Percentiles rank a stretch among this genome's conserved stretches.
These are phyloP conservation scores for Scutellaria barbata DNA, from an alignment of 257 asterid species.

Conservation along the genomic window DNA sequence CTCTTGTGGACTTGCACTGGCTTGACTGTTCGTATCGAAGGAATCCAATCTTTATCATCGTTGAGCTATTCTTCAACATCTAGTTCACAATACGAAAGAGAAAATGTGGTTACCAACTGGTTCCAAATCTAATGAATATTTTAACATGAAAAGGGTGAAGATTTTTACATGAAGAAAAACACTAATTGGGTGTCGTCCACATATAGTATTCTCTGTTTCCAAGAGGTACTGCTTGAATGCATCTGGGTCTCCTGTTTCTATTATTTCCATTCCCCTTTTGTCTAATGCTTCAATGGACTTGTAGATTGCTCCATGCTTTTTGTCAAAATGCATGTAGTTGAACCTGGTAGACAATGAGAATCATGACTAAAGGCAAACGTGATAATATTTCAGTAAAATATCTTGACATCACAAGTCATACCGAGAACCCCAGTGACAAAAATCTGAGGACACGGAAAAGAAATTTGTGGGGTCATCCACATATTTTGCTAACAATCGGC, in stretches of 20 bases:
- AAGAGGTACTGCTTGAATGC: constrained; percentile 77
- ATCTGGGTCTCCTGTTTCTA: constrained; percentile 91
- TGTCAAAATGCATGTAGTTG: constrained; percentile 75
- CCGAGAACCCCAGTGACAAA: constrained; percentile 99
- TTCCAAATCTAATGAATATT: not conserved
- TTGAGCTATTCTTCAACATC: constrained; percentile 80
- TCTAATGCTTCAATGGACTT: constrained; percentile 92
- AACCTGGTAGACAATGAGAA: constrained; percentile 52
- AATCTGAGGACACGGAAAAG: constrained; percentile 95
- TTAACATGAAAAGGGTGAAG: constrained; percentile 29
- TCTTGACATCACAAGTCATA: constrained; percentile 33
- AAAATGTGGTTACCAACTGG: constrained; percentile 25
- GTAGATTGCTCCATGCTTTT: constrained; percentile 83
- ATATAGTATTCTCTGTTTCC: constrained; percentile 93
- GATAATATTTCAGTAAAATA: constrained; percentile 8
- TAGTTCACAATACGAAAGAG: constrained; percentile 37
- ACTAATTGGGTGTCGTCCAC: constrained; percentile 96
- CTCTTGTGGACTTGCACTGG: constrained; percentile 82
- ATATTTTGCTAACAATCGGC: constrained; percentile 79
- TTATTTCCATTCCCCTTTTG: constrained; percentile 86
- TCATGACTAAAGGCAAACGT: not conserved
- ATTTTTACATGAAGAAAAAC: constrained; percentile 88
- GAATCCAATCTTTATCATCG: constrained; percentile 72
- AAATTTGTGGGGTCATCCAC: constrained; percentile 90
- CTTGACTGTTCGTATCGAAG: constrained; percentile 93